phyloP scores from a whole-genome alignment of 78 protist species.

The Speleostelium caveatum region DNA sequence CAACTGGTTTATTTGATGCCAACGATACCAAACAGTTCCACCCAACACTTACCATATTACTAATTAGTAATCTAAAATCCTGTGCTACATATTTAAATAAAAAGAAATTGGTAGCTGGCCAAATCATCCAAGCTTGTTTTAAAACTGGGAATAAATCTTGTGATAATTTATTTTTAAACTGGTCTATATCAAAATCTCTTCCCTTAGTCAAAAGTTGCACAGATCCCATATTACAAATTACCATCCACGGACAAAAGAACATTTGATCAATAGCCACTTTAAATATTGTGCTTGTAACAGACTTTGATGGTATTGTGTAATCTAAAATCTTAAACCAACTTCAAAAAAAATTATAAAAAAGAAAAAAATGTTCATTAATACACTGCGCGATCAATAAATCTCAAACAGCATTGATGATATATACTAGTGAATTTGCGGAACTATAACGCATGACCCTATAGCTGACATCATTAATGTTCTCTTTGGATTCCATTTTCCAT shows the following conservation, averaged over 20 bases:
- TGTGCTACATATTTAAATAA: slow-evolving; percentile 32
- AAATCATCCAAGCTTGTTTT: slow-evolving; percentile 49
- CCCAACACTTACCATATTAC: slow-evolving; percentile 58
- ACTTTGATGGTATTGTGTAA: slow-evolving; percentile 12
- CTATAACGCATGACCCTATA: slow-evolving; percentile 13
- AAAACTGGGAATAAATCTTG: slow-evolving; percentile 22
- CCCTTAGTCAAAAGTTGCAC: slow-evolving; percentile 28
- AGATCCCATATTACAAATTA: slow-evolving; percentile 25
- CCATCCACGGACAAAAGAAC: slow-evolving; percentile 25
- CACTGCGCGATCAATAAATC: no score
- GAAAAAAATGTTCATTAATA: background rate
- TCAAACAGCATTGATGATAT: background rate
- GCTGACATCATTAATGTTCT: slow-evolving; percentile 74
- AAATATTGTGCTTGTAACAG: background rate
- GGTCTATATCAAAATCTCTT: slow-evolving; percentile 4
- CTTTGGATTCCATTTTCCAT: background rate
- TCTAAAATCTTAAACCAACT: slow-evolving; percentile 71
- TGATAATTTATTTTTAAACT: slow-evolving; percentile 2
- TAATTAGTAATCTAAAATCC: slow-evolving; percentile 31
- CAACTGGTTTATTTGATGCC: slow-evolving; percentile 35
- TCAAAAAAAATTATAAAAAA: background rate
- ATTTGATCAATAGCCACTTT: slow-evolving; percentile 47
- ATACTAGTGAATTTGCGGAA: slow-evolving; percentile 66
- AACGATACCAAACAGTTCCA: slow-evolving; percentile 66
- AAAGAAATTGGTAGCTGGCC: slow-evolving; percentile 57